Base-by-base conservation (phyloP, 331 rosid species). In the Rhamnella rubrinervis region DNA sequence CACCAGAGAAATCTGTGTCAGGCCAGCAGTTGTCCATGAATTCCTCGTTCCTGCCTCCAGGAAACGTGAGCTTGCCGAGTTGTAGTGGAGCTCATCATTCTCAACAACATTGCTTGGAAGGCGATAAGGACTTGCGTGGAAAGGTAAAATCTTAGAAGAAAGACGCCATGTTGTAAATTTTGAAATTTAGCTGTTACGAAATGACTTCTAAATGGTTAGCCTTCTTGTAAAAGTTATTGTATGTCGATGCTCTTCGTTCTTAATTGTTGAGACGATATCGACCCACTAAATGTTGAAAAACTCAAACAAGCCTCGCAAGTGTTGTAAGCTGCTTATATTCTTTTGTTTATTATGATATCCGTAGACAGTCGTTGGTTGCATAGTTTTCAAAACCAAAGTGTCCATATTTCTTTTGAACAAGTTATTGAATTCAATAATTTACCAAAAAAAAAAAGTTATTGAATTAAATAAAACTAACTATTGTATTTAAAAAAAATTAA, bases 71-170 rank as follows among this genome's bases (percentile, higher is more conserved):
- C 75, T 70, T 77, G 65, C 83, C 71, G 6, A 76, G 83, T 76
- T 85, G 73, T 52, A 56, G 84, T 18, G 86, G 68, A 28, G 73
- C 83, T 66, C 85, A 72, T 66, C 85, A 72, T 82, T 78, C 92
- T 23, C 86, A 78, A 71, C 74, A 79, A 47, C 85, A 79, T 23
- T 73, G 85, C 67, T 64, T 85, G 61, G 85, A 85, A 75, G 67
- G 73, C 71, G 77, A 71, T 21, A 86, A 81, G 75, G 80, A 80
- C 63, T 82, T 80, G 66, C 88, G 68, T 59, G 86, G 77, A 65
- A 77, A 79, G 83, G 85, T 87, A 66, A 86, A 72, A 68, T 89
- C 63, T 19, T 80, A 72, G 70, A 70, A 56, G 15, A n/a, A 70
- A 65, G 67, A 61, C 50, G 53, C 67, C 74, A 21, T 63, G 26